Base-by-base conservation (phyloP, 345 rosid genomes). In the Hibiscus tridactylites region DNA sequence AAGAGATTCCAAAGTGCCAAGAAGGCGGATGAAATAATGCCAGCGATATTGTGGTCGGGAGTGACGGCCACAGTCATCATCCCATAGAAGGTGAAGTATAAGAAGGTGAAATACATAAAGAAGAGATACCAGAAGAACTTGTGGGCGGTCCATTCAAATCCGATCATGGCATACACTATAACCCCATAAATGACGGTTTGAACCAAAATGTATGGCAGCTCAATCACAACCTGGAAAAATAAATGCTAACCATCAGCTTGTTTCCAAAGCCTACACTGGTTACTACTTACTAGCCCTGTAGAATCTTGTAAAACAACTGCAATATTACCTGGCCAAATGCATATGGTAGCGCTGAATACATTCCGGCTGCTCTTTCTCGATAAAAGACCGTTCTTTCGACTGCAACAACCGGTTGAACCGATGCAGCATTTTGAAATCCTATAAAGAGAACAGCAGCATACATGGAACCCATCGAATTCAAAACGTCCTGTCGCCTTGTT, bases 401-500 rank as follows among this genome's bases (percentile, higher is more conserved):
- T 0, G 83, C 85, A 21, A 88, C 93, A 33, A 88, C 88, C 1
- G 90, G 90, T 47, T 86, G 90, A 29, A 81, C 85, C 6, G 85
- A 79, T 6, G 79, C 11, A 5, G 79, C 71, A 66, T 86, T 88
- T 76, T 88, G 89, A 26, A 85, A 68, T 24, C 90, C 93, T 15
- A 85, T 61, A 74, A 86, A 88, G 7, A 86, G 81, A 28, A 87
- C 76, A 7, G 93, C 86, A 2, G 83, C 85, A 17, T 85, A 88
- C 88, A 86, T 86, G 12, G 90, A 88, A 13, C 93, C 93, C 76
- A 86, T 79, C 7, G 90, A 85, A 61, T 86, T 88, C n/a, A 88
- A 80, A n/a, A 88, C 50, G 74, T 88, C 93, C 60, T 85, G 90
- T 42, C 1, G 44, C n/a, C n/a, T 77, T 49, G 35, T 71, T 77